These are phyloP conservation scores for Rachicladosporium sp. DNA, from an alignment of 2,329 filamentous ascomycete genomes.

Conservation along the genomic window DNA sequence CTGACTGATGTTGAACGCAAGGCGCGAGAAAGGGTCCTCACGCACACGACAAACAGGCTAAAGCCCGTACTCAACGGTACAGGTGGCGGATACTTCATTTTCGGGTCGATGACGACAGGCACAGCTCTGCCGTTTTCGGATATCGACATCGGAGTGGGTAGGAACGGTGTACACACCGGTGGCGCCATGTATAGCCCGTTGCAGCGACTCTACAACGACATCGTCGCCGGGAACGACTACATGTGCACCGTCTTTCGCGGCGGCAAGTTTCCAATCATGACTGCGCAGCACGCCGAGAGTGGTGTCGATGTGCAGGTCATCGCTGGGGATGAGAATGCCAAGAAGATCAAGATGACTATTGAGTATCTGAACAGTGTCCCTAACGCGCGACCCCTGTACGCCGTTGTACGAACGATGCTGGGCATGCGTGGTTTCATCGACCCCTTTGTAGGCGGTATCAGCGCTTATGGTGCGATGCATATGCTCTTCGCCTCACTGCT, in stretches of 20 bases:
- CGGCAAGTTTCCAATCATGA: slow-evolving; percentile 29
- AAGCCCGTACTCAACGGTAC: neutral
- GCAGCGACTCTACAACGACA: slow-evolving; percentile 1
- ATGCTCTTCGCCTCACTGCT: slow-evolving; percentile 42
- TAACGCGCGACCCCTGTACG: slow-evolving; percentile 37
- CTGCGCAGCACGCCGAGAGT: slow-evolving; percentile 32
- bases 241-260: slow-evolving; percentile 12
- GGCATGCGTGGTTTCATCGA: slow-evolving; percentile 38
- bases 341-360: slow-evolving; percentile 31
- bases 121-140: slow-evolving; percentile 42
- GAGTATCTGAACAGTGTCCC: slow-evolving; percentile 39
- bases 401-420: slow-evolving; percentile 38
- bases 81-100: slow-evolving; percentile 15
- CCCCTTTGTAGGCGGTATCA: slow-evolving; percentile 37
- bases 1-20: neutral
- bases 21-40: neutral
- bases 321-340: slow-evolving; percentile 28
- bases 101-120: slow-evolving; percentile 43
- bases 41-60: neutral
- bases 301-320: slow-evolving; percentile 43
- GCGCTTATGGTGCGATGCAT: slow-evolving; percentile 44
- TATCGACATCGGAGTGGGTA: slow-evolving; percentile 34
- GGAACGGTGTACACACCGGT: too few species aligned
- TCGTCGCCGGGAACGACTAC: neutral
- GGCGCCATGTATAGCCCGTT: neutral